A percentile compares a stretch with the other conserved stretches of the same genome.
Conservation (phyloP, 306 rosid genomes). For the Ormosia semicastrata region DNA sequence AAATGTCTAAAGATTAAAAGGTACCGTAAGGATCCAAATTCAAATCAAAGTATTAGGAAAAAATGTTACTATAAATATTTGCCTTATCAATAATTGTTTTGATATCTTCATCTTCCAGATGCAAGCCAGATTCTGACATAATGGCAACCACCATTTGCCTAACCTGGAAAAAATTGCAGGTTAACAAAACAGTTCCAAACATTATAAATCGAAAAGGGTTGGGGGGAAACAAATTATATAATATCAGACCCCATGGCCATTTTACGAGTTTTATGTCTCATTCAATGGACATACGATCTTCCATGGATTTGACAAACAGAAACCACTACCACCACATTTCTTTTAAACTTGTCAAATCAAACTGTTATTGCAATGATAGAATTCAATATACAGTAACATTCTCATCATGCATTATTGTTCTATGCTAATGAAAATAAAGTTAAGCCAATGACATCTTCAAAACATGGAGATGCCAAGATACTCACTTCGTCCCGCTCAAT, state of each 20-base stretch:
- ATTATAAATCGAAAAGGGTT: neutral
- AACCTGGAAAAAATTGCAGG: constrained; percentile 43
- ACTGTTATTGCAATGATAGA: neutral
- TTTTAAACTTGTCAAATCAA: neutral
- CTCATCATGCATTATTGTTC: constrained; percentile 8
- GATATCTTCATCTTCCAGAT: constrained; percentile 50
- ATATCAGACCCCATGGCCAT: constrained; percentile 9
- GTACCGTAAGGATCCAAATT: neutral
- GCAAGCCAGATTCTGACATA: constrained; percentile 47
- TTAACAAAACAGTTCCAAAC: neutral
- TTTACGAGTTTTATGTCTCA: neutral
- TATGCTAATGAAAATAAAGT: neutral
- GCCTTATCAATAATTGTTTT: constrained; percentile 59
- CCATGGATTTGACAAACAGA: neutral
- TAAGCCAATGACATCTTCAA: constrained; percentile 3
- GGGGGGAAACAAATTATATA: neutral
- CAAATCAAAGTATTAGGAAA: neutral
- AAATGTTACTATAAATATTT: neutral
- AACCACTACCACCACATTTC: constrained; percentile 11
- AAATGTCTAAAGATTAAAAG: constrained; percentile 52
- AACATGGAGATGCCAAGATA: constrained; percentile 20
- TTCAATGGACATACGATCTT: neutral
- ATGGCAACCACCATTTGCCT: constrained; percentile 68
- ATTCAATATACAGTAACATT: neutral
- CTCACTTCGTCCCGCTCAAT: constrained; percentile 77